These are phyloP conservation scores for Dendrothele bispora DNA, from an alignment of 768 basidiomycete genomes.

Conservation along the genomic window DNA sequence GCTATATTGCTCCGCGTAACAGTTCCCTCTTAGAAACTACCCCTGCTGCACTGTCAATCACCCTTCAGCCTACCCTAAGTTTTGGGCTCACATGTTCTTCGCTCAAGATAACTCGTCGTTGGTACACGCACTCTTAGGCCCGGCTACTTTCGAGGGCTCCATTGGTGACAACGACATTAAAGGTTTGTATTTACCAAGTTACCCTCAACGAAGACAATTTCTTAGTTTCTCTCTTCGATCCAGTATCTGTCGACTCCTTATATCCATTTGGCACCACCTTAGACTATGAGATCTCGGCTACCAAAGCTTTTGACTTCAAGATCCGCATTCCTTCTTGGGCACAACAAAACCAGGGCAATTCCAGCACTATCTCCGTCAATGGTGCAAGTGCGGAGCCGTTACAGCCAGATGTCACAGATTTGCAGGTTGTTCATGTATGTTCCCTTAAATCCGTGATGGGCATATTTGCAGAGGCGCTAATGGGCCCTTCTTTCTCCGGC, in stretches of 20 bases:
- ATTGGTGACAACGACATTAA: slow-evolving; percentile 30
- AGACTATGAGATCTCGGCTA: slow-evolving; percentile 33
- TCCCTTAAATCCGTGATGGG: background rate
- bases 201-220: background rate
- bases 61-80: slow-evolving; percentile 40
- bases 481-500: too few species aligned
- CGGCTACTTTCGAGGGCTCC: slow-evolving; percentile 33
- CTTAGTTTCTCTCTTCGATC: background rate
- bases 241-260: slow-evolving; percentile 36
- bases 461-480: slow-evolving; percentile 5
- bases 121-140: slow-evolving; percentile 38
- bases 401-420: slow-evolving; percentile 26
- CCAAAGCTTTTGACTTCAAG: slow-evolving; percentile 32
- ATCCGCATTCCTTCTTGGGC: slow-evolving; percentile 41
- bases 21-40: slow-evolving; percentile 30
- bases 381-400: slow-evolving; percentile 18
- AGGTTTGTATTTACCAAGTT: slow-evolving; percentile 23
- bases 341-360: slow-evolving; percentile 27
- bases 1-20: background rate
- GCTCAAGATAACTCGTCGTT: slow-evolving; percentile 29
- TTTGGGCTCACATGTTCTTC: slow-evolving; percentile 43
- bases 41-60: slow-evolving; percentile 46
- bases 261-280: slow-evolving; percentile 41
- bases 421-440: slow-evolving; percentile 33
- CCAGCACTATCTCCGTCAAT: slow-evolving; percentile 35